A percentile compares a stretch with the other conserved stretches of the same genome.
Conservation (phyloP, 1,139 yeast species). For the Scheffersomyces stambukii region DNA sequence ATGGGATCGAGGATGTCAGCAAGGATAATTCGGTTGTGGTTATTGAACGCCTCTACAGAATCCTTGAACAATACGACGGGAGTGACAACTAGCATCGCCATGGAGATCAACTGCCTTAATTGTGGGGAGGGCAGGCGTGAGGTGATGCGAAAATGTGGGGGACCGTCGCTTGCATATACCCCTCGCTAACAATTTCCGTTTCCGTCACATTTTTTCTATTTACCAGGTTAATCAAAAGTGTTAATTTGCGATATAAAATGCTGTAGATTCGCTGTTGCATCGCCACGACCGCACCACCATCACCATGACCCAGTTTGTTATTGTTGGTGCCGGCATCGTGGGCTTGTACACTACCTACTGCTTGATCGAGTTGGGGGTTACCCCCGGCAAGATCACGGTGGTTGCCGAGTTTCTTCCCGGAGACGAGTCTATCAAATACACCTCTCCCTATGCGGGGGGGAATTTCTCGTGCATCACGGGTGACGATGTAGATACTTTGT, state of each 20-base stretch:
- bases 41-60: constrained; percentile 44
- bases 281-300: too few species aligned
- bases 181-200: constrained; percentile 1
- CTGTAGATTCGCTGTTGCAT: neutral
- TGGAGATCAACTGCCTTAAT: constrained; percentile 13
- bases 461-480: constrained; percentile 66
- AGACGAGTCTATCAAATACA: constrained; percentile 62
- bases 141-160: too few species aligned
- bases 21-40: constrained; percentile 51
- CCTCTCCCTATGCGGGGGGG: constrained; percentile 84
- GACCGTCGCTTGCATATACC: constrained; percentile 1
- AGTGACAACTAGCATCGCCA: constrained; percentile 4
- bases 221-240: neutral
- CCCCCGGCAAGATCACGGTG: constrained; percentile 48
- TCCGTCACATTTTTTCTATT: neutral
- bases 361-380: constrained; percentile 42
- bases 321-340: constrained; percentile 56
- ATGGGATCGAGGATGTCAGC: constrained; percentile 75
- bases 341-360: constrained; percentile 65
- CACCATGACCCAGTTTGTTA: neutral
- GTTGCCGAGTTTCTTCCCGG: constrained; percentile 69
- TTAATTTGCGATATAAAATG: neutral
- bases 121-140: too few species aligned
- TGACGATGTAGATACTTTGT: constrained; percentile 46
- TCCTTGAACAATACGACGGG: constrained; percentile 30